phyloP scores from a whole-genome alignment of 768 basidiomycete species.

The Mycena epipterygia region DNA sequence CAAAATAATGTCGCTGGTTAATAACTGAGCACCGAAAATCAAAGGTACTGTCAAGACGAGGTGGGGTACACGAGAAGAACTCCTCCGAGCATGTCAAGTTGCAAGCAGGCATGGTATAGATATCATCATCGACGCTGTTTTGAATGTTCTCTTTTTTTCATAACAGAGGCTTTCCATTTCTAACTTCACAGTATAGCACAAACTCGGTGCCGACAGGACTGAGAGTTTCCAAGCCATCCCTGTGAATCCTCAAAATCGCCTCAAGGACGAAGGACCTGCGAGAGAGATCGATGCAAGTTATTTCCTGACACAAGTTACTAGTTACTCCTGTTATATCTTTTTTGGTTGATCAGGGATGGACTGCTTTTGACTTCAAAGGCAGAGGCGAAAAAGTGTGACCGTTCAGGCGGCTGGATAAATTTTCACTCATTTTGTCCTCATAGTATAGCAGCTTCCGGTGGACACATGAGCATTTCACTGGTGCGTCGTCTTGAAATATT shows the following conservation, averaged over 20 bases:
- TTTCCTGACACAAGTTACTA: neutral
- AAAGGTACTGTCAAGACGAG: slow-evolving; percentile 68
- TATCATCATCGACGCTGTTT: slow-evolving; percentile 87
- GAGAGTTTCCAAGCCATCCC: slow-evolving; percentile 81
- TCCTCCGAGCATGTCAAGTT: slow-evolving; percentile 75
- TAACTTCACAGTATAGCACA: slow-evolving; percentile 64
- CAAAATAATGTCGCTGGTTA: neutral
- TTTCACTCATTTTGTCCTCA: slow-evolving; percentile 1
- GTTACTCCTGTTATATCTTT: neutral
- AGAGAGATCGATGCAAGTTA: slow-evolving; percentile 75
- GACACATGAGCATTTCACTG: slow-evolving; percentile 86
- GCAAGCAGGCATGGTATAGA: slow-evolving; percentile 80
- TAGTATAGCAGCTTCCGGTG: slow-evolving; percentile 82
- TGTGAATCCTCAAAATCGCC: slow-evolving; percentile 77
- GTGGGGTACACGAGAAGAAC: slow-evolving; percentile 91
- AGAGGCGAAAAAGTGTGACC: slow-evolving; percentile 73
- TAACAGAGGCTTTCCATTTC: slow-evolving; percentile 25
- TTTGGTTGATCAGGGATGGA: slow-evolving; percentile 70
- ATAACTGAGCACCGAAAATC: neutral
- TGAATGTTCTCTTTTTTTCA: slow-evolving; percentile 71
- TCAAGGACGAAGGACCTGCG: slow-evolving; percentile 68
- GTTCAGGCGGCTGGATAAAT: neutral
- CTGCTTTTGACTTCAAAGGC: slow-evolving; percentile 88
- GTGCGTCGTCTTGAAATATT: slow-evolving; percentile 50
- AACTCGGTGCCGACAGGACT: slow-evolving; percentile 84